Percentiles rank a stretch among this genome's conserved stretches.
These are phyloP conservation scores for Blastocystis sp. DNA, from an alignment of 352 stramenopile genomes.

Conservation along the genomic window DNA sequence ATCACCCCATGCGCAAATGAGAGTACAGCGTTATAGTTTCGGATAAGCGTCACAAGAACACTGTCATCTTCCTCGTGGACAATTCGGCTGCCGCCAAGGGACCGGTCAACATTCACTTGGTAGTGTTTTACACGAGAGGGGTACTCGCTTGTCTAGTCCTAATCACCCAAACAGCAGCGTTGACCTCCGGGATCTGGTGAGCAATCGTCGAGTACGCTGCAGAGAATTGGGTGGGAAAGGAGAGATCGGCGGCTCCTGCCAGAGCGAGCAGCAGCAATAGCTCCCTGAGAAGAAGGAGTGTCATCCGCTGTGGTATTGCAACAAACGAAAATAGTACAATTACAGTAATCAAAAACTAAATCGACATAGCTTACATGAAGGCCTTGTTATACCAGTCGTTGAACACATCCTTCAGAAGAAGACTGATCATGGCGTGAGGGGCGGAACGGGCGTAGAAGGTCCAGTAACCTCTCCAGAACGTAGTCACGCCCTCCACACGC, in stretches of 20 bases:
- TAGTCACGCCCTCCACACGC: constrained; percentile 86
- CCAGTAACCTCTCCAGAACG: constrained; percentile 93
- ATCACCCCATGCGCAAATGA: not conserved
- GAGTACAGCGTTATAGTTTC: constrained; percentile 13
- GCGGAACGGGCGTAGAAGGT: constrained; percentile 96
- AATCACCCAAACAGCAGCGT: not conserved
- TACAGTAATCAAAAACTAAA: constrained; percentile 25
- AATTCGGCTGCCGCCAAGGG: constrained; percentile 10
- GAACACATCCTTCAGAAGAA: constrained; percentile 87
- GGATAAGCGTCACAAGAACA: constrained; percentile 8
- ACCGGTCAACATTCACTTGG: constrained; percentile 22
- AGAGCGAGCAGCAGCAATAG: not conserved
- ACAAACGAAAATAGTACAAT: constrained; percentile 15
- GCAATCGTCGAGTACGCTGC: constrained; percentile 1
- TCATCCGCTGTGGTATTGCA: not conserved
- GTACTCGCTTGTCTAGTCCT: constrained; percentile 32
- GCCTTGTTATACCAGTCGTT: constrained; percentile 64
- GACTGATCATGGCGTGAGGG: constrained; percentile 98
- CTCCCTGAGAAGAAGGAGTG: not conserved
- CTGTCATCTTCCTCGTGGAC: constrained; percentile 14
- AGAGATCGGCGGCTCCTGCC: not conserved
- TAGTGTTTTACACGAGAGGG: constrained; percentile 27
- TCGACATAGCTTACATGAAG: constrained; percentile 32
- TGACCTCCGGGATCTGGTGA: constrained; percentile 48
- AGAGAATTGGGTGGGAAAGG: not conserved